Percentiles rank a stretch among this genome's conserved stretches.
Conservation (phyloP, 2,329 filamentous ascomycete genomes). For the Nemania bipapillata region DNA sequence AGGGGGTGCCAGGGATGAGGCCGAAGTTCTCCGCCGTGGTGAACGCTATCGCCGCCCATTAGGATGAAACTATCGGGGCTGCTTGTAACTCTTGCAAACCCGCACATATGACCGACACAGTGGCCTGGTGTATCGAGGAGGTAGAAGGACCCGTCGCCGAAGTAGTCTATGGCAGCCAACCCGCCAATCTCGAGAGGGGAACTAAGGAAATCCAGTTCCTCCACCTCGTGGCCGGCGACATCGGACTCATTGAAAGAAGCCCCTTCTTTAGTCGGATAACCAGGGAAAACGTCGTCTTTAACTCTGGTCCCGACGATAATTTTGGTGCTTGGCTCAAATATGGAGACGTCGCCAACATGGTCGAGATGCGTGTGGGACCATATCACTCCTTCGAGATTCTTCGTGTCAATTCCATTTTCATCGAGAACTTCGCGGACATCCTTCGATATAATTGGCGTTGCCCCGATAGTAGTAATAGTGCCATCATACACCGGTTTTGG, state of each 20-base stretch:
- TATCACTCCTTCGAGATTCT: slow-evolving; percentile 42
- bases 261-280: slow-evolving; percentile 38
- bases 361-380: slow-evolving; percentile 46
- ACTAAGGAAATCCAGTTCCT: slow-evolving; percentile 43
- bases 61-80: slow-evolving; percentile 48
- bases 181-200: slow-evolving; percentile 38
- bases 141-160: slow-evolving; percentile 47
- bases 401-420: slow-evolving; percentile 41
- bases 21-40: slow-evolving; percentile 43
- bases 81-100: slow-evolving; percentile 45
- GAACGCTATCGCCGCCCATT: slow-evolving; percentile 43
- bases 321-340: slow-evolving; percentile 39
- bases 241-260: slow-evolving; percentile 37
- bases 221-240: slow-evolving; percentile 38
- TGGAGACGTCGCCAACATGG: slow-evolving; percentile 42
- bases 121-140: slow-evolving; percentile 46
- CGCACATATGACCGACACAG: slow-evolving; percentile 43
- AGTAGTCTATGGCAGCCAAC: slow-evolving; percentile 43
- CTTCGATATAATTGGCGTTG: slow-evolving; percentile 21
- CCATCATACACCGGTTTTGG: slow-evolving; percentile 14
- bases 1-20: slow-evolving; percentile 42
- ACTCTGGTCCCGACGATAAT: slow-evolving; percentile 42
- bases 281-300: slow-evolving; percentile 38
- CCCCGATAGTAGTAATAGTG: neutral
- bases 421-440: slow-evolving; percentile 42